Evolutionary conservation across 371 early-diverging fungal genomes (phyloP).

Genomic region (Dinochytrium kinnereticum): DNA sequence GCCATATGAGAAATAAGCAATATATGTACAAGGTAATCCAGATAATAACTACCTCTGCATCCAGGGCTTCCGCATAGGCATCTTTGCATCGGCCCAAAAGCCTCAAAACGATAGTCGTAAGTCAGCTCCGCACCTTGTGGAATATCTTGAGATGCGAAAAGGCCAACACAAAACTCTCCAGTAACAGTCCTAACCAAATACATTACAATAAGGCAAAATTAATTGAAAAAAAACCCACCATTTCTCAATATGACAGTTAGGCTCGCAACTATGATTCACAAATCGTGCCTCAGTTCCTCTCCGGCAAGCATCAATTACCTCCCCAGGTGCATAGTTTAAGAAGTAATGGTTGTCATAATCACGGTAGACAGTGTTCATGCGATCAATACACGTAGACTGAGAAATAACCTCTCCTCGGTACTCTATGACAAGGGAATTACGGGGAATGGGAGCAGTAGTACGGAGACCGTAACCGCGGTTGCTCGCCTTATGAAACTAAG

Average conservation of each 20-base stretch:
- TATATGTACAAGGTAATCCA: background rate
- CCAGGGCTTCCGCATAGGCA: constrained; percentile 75
- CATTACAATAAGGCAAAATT: constrained; percentile 11
- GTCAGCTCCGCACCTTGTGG: constrained; percentile 74
- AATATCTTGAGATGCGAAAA: constrained; percentile 80
- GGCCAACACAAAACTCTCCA: constrained; percentile 76
- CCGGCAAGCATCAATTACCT: constrained; percentile 78
- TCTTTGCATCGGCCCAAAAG: constrained; percentile 68
- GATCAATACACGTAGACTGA: constrained; percentile 64
- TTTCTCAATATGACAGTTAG: constrained; percentile 91
- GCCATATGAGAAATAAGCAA: background rate
- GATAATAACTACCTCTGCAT: constrained; percentile 66
- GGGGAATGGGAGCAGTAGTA: constrained; percentile 62
- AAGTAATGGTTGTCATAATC: constrained; percentile 79
- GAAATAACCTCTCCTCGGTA: constrained; percentile 90
- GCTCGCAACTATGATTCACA: constrained; percentile 84
- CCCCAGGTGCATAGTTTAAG: constrained; percentile 73
- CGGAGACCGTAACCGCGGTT: constrained; percentile 82
- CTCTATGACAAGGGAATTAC: constrained; percentile 77
- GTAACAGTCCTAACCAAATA: constrained; percentile 56
- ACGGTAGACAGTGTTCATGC: constrained; percentile 76
- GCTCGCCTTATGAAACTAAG: constrained; percentile 30
- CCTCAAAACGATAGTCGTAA: constrained; percentile 86
- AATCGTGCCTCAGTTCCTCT: constrained; percentile 80
- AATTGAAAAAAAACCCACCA: constrained; percentile 57